phyloP scores from a whole-genome alignment of 371 early-diverging fungal genomes.

The Funneliformis caledonium region DNA sequence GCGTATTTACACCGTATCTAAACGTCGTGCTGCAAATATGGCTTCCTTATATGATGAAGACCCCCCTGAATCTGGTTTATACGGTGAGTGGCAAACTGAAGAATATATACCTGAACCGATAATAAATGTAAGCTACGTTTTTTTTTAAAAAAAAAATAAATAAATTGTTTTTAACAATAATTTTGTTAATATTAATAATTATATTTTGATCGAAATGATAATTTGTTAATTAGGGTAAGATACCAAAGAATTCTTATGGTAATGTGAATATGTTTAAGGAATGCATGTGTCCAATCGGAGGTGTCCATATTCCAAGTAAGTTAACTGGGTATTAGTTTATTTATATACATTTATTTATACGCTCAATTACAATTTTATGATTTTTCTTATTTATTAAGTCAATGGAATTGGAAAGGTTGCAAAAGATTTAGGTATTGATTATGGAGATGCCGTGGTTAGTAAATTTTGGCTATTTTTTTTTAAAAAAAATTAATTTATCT shows the following conservation, averaged over 20 bases:
- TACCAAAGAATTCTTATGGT: conserved; percentile 82
- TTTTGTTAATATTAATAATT: background rate
- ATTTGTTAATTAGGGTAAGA: conserved; percentile 60
- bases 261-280: conserved; percentile 82
- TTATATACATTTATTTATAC: conserved; percentile 7
- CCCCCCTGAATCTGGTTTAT: conserved; percentile 54
- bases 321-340: conserved; percentile 12
- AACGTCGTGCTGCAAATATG: conserved; percentile 57
- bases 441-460: conserved; percentile 77
- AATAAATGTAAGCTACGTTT: conserved; percentile 56
- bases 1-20: conserved; percentile 63
- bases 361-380: conserved; percentile 24
- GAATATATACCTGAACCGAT: conserved; percentile 66
- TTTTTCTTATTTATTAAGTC: conserved; percentile 44
- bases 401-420: conserved; percentile 69
- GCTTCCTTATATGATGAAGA: conserved; percentile 52
- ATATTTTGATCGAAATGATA: background rate
- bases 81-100: conserved; percentile 90
- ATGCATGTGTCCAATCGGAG: conserved; percentile 86
- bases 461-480: background rate
- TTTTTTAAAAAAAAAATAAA: background rate
- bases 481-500: conserved; percentile 2
- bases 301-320: conserved; percentile 72
- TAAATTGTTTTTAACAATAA: no score
- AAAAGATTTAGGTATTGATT: conserved; percentile 75